These are phyloP conservation scores for Pythium brachiatum DNA, from an alignment of 352 stramenopile genomes.

Conservation along the genomic window DNA sequence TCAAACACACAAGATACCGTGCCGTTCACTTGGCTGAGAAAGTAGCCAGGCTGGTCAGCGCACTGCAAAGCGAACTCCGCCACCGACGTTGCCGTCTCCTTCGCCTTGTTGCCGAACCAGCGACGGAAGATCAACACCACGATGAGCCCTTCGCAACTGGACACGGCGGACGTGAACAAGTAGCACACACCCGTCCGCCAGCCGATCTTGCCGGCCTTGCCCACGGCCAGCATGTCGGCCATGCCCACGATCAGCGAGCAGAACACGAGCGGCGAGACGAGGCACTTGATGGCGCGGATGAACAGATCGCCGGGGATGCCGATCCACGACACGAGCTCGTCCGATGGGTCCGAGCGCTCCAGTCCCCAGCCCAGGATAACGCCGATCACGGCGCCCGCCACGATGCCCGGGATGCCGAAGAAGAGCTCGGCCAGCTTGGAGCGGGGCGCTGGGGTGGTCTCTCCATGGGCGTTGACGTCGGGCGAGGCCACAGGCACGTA, in stretches of 20 bases:
- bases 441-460: neutral
- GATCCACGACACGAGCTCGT: slow-evolving; percentile 31
- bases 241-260: slow-evolving; percentile 15
- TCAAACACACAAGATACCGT: slow-evolving; percentile 12
- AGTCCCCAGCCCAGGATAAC: slow-evolving; percentile 15
- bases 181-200: slow-evolving; percentile 30
- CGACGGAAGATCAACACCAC: slow-evolving; percentile 20
- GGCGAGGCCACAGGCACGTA: neutral
- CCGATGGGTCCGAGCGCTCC: slow-evolving; percentile 5
- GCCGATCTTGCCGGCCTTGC: slow-evolving; percentile 30
- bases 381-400: slow-evolving; percentile 20
- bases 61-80: slow-evolving; percentile 19
- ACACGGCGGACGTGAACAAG: slow-evolving; percentile 17
- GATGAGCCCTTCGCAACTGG: slow-evolving; percentile 13
- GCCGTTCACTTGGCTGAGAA: slow-evolving; percentile 16
- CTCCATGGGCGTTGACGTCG: neutral
- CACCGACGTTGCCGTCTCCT: neutral
- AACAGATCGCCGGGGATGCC: slow-evolving; percentile 39
- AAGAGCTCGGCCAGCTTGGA: slow-evolving; percentile 18
- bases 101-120: slow-evolving; percentile 18
- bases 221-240: slow-evolving; percentile 32
- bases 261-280: slow-evolving; percentile 6
- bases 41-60: slow-evolving; percentile 10
- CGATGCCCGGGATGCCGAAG: slow-evolving; percentile 23
- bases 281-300: slow-evolving; percentile 30